A percentile compares a stretch with the other conserved stretches of the same genome.
Evolutionary conservation across 306 rosid species (phyloP).

Genomic region (Vachellia pachyceras): DNA sequence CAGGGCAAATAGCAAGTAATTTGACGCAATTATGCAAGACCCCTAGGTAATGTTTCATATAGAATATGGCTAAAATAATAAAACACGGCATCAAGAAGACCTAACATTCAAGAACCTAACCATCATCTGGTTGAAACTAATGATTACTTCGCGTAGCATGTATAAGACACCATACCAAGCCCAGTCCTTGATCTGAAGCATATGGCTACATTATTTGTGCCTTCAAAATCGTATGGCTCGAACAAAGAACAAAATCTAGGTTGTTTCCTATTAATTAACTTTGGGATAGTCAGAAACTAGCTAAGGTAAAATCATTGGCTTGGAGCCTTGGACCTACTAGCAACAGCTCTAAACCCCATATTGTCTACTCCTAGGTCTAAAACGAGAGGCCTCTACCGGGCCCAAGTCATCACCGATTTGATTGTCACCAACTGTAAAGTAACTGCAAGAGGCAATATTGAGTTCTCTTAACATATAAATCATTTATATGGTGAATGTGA

Average conservation of each 20-base stretch:
- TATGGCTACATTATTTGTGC: conserved; percentile 4
- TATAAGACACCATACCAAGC: background rate
- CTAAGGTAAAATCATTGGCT: conserved; percentile 26
- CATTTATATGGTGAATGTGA: background rate
- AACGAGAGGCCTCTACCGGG: background rate
- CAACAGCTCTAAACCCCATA: conserved; percentile 16
- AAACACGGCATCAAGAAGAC: conserved; percentile 14
- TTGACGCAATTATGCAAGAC: background rate
- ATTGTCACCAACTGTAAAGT: conserved; percentile 1
- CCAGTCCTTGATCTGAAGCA: background rate
- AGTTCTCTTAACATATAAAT: conserved; percentile 7
- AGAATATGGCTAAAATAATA: conserved; percentile 10
- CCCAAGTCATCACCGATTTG: conserved; percentile 7
- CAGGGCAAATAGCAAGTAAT: background rate
- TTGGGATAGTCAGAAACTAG: conserved; percentile 3
- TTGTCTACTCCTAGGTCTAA: conserved; percentile 3
- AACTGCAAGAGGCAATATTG: background rate
- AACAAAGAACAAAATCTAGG: conserved; percentile 2
- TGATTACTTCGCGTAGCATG: background rate
- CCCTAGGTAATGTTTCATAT: background rate
- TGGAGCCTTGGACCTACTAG: background rate
- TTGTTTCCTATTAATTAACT: background rate
- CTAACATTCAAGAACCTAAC: background rate
- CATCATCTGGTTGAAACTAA: conserved; percentile 1
- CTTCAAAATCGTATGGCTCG: background rate